Percentiles rank a stretch among this genome's conserved stretches.
phyloP scores from a whole-genome alignment of 2,329 filamentous ascomycete species.

The Arthrobotrys conoides region DNA sequence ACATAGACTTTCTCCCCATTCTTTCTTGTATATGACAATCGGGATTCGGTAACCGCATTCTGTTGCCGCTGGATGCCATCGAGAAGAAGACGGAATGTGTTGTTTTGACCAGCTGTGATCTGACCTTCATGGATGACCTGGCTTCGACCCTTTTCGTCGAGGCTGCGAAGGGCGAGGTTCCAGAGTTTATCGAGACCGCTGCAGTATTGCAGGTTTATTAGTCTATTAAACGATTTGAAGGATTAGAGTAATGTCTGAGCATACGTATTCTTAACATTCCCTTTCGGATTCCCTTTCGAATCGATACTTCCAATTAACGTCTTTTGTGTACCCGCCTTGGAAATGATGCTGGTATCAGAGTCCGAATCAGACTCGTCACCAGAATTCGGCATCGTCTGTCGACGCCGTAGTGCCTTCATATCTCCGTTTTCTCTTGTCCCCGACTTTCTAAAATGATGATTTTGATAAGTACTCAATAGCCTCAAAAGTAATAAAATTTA shows the following conservation, averaged over 20 bases:
- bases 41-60: conserved; percentile 24
- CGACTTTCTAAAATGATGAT: no score
- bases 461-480: no score
- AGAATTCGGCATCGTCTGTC: conserved; percentile 22
- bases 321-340: conserved; percentile 23
- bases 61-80: conserved; percentile 46
- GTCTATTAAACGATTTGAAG: not conserved
- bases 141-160: conserved; percentile 31
- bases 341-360: conserved; percentile 28
- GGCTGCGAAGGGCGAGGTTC: conserved; percentile 23
- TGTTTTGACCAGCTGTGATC: conserved; percentile 35
- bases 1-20: conserved; percentile 36
- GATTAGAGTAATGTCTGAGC: not conserved
- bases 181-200: conserved; percentile 43
- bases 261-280: conserved; percentile 35
- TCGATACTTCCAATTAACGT: conserved; percentile 32
- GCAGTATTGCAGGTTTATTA: not conserved
- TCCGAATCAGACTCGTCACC: conserved; percentile 44
- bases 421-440: not conserved
- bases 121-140: conserved; percentile 34
- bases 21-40: conserved; percentile 35
- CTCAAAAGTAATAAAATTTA: no score
- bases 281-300: conserved; percentile 25
- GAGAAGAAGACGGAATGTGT: conserved; percentile 47
- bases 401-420: conserved; percentile 27